Evolutionary conservation across 2,329 filamentous ascomycete species (phyloP).

Genomic region (Laburnicola sp.): DNA sequence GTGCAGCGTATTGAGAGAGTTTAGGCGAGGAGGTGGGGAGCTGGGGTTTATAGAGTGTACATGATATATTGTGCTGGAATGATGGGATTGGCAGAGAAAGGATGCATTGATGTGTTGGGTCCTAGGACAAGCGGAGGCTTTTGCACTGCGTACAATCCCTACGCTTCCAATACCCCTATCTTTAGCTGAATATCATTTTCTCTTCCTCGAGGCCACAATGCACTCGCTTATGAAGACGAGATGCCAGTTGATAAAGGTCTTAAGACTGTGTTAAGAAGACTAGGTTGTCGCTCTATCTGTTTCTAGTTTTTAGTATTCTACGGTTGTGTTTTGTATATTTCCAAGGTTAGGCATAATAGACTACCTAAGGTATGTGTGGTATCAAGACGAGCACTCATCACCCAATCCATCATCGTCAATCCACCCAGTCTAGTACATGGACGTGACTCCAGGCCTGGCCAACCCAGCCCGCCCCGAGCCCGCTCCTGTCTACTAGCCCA

Average conservation of each 20-base stretch:
- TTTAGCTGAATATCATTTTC: constrained; percentile 7
- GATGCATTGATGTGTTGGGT: neutral
- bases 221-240: neutral
- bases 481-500: too few relatives aligned
- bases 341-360: constrained; percentile 3
- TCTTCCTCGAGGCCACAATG: neutral
- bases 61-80: constrained; percentile 1
- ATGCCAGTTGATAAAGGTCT: neutral
- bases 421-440: too few relatives aligned
- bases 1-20: constrained; percentile 55
- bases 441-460: too few relatives aligned
- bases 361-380: too few relatives aligned
- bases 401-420: too few relatives aligned
- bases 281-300: neutral
- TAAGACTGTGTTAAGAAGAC: neutral
- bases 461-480: too few relatives aligned
- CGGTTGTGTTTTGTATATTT: constrained; percentile 32
- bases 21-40: constrained; percentile 35
- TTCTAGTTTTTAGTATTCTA: constrained; percentile 21
- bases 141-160: constrained; percentile 15
- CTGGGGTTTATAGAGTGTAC: neutral
- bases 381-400: too few relatives aligned
- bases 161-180: constrained; percentile 35
- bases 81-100: neutral
- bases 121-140: neutral